These are phyloP conservation scores for Gossypium thurberi DNA, from an alignment of 345 rosid species.

Conservation along the genomic window DNA sequence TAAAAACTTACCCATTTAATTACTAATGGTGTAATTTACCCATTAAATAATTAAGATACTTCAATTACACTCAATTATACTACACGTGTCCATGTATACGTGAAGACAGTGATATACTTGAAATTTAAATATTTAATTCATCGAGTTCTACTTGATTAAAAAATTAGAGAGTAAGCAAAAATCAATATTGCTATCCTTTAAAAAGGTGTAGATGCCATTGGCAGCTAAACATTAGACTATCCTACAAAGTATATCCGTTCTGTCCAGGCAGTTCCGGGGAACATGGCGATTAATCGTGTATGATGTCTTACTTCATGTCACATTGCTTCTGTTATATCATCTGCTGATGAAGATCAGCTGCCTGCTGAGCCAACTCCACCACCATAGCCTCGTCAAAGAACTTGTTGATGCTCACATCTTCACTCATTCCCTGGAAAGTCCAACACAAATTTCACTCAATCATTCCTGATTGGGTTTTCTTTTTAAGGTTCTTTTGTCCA, in stretches of 20 bases:
- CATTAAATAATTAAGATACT: too few relatives aligned
- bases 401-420: constrained; percentile 80
- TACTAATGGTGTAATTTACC: too few relatives aligned
- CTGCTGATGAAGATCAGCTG: constrained; percentile 64
- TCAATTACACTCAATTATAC: too few relatives aligned
- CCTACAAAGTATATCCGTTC: background rate
- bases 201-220: background rate
- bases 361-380: constrained; percentile 72
- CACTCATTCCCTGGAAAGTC: constrained; percentile 62
- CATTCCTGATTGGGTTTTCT: constrained; percentile 36
- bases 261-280: background rate
- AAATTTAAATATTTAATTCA: too few relatives aligned
- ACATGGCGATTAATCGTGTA: background rate
- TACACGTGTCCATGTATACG: too few relatives aligned
- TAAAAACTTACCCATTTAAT: too few relatives aligned
- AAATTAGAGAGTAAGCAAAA: too few relatives aligned
- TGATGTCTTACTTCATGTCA: background rate
- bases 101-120: too few relatives aligned
- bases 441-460: constrained; percentile 40
- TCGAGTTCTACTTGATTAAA: too few relatives aligned
- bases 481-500: background rate
- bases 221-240: background rate
- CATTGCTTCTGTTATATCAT: constrained; percentile 34
- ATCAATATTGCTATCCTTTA: too few relatives aligned
- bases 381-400: constrained; percentile 82